Percentiles rank a stretch among this genome's conserved stretches.
Evolutionary conservation across 2,329 filamentous ascomycete species (phyloP).

Genomic region (Samsoniella hepiali): DNA sequence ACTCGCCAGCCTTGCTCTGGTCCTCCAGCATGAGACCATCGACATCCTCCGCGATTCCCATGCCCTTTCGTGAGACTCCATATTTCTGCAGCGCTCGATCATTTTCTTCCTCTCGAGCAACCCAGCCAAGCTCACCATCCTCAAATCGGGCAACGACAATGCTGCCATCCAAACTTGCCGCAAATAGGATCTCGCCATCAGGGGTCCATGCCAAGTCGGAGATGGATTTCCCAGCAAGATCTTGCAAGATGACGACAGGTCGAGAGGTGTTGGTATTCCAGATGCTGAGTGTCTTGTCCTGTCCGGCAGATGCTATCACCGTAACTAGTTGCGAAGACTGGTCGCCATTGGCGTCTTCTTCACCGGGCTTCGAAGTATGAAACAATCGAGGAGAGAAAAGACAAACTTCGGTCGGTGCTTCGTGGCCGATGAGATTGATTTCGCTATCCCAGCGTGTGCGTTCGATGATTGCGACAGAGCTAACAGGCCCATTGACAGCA

Average conservation of each 20-base stretch:
- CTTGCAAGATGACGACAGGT: conserved; percentile 85
- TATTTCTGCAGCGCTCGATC: conserved; percentile 92
- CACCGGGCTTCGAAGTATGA: conserved; percentile 63
- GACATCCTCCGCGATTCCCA: conserved; percentile 89
- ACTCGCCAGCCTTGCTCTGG: conserved; percentile 85
- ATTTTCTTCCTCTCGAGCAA: conserved; percentile 82
- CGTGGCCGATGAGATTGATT: conserved; percentile 95
- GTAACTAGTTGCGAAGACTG: conserved; percentile 62
- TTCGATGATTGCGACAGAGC: conserved; percentile 93
- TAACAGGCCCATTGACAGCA: conserved; percentile 94
- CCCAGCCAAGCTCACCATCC: conserved; percentile 83
- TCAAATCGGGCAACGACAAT: conserved; percentile 82
- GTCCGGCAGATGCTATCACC: conserved; percentile 93
- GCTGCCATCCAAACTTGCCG: conserved; percentile 84
- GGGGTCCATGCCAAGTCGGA: conserved; percentile 93
- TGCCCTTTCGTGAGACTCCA: conserved; percentile 79
- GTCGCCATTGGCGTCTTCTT: conserved; percentile 47
- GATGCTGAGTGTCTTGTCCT: conserved; percentile 92
- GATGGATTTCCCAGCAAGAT: conserved; percentile 85
- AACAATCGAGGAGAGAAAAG: conserved; percentile 94
- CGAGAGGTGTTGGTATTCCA: conserved; percentile 97
- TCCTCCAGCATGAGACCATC: conserved; percentile 86
- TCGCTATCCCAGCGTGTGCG: conserved; percentile 91
- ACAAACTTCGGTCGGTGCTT: conserved; percentile 95
- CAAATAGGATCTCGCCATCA: conserved; percentile 81